Base-by-base conservation (phyloP, 1,139 yeast genomes). In the Taphrina betulina region DNA sequence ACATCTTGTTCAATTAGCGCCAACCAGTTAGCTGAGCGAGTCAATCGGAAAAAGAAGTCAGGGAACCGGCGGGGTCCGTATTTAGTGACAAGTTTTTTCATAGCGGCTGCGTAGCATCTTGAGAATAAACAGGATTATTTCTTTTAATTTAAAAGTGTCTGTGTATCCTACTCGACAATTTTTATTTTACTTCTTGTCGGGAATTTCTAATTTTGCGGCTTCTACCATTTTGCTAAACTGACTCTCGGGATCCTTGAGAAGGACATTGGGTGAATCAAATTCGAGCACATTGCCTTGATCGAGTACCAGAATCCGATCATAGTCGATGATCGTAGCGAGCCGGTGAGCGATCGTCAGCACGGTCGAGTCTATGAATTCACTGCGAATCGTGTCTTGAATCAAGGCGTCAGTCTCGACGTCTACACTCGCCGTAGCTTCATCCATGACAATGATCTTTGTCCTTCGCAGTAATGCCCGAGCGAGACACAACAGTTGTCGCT, bases 341-440 rank as follows among this genome's bases (percentile, higher is more conserved):
- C 98, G 81, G 69, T 92, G 98, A 4, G 98, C 98, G 73, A 92
- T 90, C 3, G 97, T 90, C 65, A 92, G 77, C 63, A 92, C 86
- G 0, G 97, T 90, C 53, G 95, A 85, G 38, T 74, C 69, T 1
- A 83, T 71, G 66, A 92, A 90, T 68, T 89, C 96, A 58, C 84
- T 85, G 71, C 97, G 79, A 60, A 92, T 89, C 0, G 97, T 89
- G 61, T 80, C 79, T 71, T 92, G 97, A 65, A 92, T 87, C 71
- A 82, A 80, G 5, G 95, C 83, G 71, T 92, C 97, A 0, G 96
- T 86, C 61, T 85, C 85, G 69, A 89, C 89, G 71, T 90, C 97
- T 66, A 92, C 89, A 0, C 96, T 88, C 2, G 96, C 95, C 19
- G 97, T 92, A 1, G 97, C 97, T 73, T 92, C 98, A 69, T 92